A percentile compares a stretch with the other conserved stretches of the same genome.
Conservation (phyloP, 768 basidiomycete species). For the Hericium alpestre region DNA sequence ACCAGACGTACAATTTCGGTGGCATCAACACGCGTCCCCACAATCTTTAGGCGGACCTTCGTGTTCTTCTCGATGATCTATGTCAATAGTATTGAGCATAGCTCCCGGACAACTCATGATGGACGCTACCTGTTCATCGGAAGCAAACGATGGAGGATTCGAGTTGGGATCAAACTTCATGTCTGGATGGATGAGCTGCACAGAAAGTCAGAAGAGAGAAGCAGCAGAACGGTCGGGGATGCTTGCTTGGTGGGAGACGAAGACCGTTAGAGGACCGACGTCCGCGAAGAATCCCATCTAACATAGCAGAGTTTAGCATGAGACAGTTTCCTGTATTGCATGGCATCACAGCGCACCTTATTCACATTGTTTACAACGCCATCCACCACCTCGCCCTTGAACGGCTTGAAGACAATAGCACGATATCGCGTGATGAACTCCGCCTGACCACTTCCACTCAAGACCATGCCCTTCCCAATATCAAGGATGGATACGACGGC, state of each 20-base stretch:
- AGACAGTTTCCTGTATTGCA: not conserved
- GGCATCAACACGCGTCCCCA: slow-evolving; percentile 96
- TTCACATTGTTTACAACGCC: slow-evolving; percentile 92
- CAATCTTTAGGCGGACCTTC: slow-evolving; percentile 86
- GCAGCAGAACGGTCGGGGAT: not conserved
- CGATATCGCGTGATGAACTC: slow-evolving; percentile 92
- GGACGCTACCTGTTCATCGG: slow-evolving; percentile 63
- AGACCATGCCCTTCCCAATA: slow-evolving; percentile 86
- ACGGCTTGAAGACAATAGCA: slow-evolving; percentile 99
- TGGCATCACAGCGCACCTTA: slow-evolving; percentile 48
- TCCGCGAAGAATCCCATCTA: slow-evolving; percentile 99
- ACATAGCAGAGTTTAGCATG: not conserved
- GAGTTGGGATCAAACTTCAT: slow-evolving; percentile 93
- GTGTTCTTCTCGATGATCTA: slow-evolving; percentile 93
- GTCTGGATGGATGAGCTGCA: slow-evolving; percentile 85
- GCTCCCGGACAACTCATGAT: no score
- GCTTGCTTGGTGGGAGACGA: slow-evolving; percentile 89
- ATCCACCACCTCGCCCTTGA: slow-evolving; percentile 97
- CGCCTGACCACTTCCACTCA: slow-evolving; percentile 87
- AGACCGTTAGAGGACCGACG: slow-evolving; percentile 87
- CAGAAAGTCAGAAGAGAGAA: no score
- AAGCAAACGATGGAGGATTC: slow-evolving; percentile 93
- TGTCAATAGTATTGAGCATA: not conserved
- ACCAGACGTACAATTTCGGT: slow-evolving; percentile 78
- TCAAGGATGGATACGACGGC: slow-evolving; percentile 84